Base-by-base conservation (phyloP, 441 rosid genomes). In the Erysimum pusillum region DNA sequence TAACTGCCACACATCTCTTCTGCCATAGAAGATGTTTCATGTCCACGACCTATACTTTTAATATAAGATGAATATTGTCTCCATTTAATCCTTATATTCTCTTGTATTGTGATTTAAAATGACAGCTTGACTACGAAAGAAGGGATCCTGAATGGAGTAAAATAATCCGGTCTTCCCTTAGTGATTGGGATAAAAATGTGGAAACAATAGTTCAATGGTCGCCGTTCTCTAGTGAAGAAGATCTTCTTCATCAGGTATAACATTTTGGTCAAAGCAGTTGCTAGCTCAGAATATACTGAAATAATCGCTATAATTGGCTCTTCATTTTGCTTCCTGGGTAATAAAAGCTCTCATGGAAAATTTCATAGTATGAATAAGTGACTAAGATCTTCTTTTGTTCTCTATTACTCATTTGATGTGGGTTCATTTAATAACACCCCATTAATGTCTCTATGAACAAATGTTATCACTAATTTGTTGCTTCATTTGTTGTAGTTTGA, bases 151-250 rank as follows among this genome's bases (percentile, higher is more conserved):
- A 86, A 66, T 96, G 97, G 96, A 82, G 80, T 78, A 85, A 74
- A 79, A 83, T 93, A 63, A 3, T 76, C 13, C 84, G 97, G 59
- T 82, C 85, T 70, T 84, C 88, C 56, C 53, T 42, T 45, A 67
- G 57, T 79, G 97, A 91, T 71, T 96, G 97, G 98, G 72, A 77
- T 44, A 88, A 62, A 82, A 96, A 89, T 78, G 76, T 86, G 52
- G 94, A 93, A 74, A 90, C 96, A 1, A 70, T 93, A 34, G 80
- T 83, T 63, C 86, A 85, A 18, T 95, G 99, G 99, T 91, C 97
- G 57, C 97, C 98, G 2, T 95, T 85, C 74, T 78, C 89, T 13
- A 79, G 82, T 72, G 93, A 93, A 85, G 79, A 77, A 2, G 99
- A 95, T 57, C 90, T 95, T 66, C 91, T 90, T 54, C 80, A 76